Base-by-base conservation (phyloP, 441 rosid genomes). In the Cnidoscolus chayamansa region DNA sequence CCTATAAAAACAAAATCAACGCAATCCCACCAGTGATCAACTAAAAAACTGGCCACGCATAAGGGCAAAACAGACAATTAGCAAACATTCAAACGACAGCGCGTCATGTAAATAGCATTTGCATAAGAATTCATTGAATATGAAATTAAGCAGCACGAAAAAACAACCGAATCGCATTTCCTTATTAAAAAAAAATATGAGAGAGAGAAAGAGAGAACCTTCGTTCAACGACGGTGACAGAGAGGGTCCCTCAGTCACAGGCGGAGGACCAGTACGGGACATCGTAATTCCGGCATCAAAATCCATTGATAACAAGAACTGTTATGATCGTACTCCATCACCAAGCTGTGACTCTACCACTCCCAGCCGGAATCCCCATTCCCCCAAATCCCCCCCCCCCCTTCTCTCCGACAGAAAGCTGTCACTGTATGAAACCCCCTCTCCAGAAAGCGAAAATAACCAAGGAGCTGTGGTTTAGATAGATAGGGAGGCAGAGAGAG, bases 261-360 rank as follows among this genome's bases (percentile, higher is more conserved):
- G 61, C 40, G 68, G 69, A 19, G 70, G 76, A 67, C 53, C 76
- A 37, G 81, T 76, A 35, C 84, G 87, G 73, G 94, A 82, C 89
- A 89, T 89, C 70, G 93, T 87, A 83, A 86, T 88, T 83, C 91
- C 90, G 71, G 89, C 83, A 75, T 86, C 90, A 76, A 87, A 86
- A 68, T 88, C 90, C 96, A 93, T 93, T 72, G 79, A 74, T 64
- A 54, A 63, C 17, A 71, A 11, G 32, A 49, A 49, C 43, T 9
- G 47, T 58, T n/a, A 35, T 0, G 63, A 77, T 78, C 70, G 31
- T 74, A 75, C 64, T 78, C 85, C 86, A 83, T 82, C 83, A 84
- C 72, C 84, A 68, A 72, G 35, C 66, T 11, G 58, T 64, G 75
- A 76, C 74, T 67, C 69, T 57, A 64, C 40, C 72, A 58, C 15